Percentiles rank a stretch among this genome's conserved stretches.
Conservation (phyloP, 1,139 yeast species). For the Kurtzmaniella quercitrusa region DNA sequence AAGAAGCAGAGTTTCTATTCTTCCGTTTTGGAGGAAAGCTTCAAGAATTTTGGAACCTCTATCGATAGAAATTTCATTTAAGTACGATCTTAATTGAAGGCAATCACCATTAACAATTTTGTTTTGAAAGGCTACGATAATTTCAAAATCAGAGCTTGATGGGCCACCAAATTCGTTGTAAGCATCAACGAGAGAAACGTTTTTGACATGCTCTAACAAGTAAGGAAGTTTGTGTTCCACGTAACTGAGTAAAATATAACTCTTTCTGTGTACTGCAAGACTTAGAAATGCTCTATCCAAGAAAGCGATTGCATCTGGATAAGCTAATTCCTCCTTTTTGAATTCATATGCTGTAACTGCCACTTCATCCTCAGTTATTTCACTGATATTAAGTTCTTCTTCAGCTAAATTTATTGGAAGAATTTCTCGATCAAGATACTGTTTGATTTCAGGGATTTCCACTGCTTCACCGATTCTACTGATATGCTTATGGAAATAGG, state of each 20-base stretch:
- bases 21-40: conserved; percentile 54
- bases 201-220: conserved; percentile 11
- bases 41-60: conserved; percentile 50
- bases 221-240: conserved; percentile 42
- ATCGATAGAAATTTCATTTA: conserved; percentile 43
- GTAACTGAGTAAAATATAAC: conserved; percentile 42
- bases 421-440: conserved; percentile 52
- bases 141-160: conserved; percentile 51
- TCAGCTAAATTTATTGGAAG: conserved; percentile 56
- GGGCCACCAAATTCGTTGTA: conserved; percentile 40
- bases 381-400: conserved; percentile 55
- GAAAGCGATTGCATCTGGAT: conserved; percentile 36
- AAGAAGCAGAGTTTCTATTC: conserved; percentile 54
- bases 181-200: conserved; percentile 27
- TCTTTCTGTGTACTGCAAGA: conserved; percentile 36
- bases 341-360: conserved; percentile 67
- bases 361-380: conserved; percentile 71
- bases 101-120: conserved; percentile 33
- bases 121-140: conserved; percentile 52
- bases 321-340: conserved; percentile 54
- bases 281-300: conserved; percentile 36
- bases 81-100: conserved; percentile 45
- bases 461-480: conserved; percentile 42
- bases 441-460: conserved; percentile 37
- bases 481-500: conserved; percentile 34